These are phyloP conservation scores for Syzygium aromaticum DNA, from an alignment of 345 rosid species.

Conservation along the genomic window DNA sequence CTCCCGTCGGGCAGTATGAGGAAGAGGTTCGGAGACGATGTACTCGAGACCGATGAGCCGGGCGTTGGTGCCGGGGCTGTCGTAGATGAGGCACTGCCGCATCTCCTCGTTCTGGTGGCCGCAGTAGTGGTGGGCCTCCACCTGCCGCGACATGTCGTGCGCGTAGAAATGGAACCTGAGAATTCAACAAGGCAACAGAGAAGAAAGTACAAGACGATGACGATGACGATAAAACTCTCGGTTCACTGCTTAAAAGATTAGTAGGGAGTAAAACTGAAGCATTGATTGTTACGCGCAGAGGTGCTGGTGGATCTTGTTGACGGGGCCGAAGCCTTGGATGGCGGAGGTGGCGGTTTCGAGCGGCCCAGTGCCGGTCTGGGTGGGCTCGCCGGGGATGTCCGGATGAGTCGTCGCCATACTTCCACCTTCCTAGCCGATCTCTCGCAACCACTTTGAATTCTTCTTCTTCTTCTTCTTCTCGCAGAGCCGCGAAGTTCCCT, in stretches of 20 bases:
- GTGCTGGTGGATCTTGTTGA: constrained; percentile 70
- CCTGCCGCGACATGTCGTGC: constrained; percentile 73
- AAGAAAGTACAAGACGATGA: background rate
- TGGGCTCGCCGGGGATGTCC: constrained; percentile 55
- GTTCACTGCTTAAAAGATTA: background rate
- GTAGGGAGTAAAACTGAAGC: background rate
- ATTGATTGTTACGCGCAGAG: constrained; percentile 60
- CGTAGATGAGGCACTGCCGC: constrained; percentile 78
- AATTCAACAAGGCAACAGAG: background rate
- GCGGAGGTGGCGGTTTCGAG: constrained; percentile 60
- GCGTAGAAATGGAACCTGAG: constrained; percentile 61
- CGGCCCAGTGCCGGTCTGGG: constrained; percentile 32
- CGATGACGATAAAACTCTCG: background rate
- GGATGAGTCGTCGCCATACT: constrained; percentile 24
- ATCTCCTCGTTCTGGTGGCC: constrained; percentile 72
- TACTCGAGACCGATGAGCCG: constrained; percentile 72
- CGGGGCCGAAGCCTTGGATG: constrained; percentile 49
- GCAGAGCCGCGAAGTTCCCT: background rate
- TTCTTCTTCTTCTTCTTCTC: background rate
- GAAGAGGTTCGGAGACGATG: constrained; percentile 53
- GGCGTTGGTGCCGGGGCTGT: constrained; percentile 36
- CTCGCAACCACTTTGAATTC: background rate
- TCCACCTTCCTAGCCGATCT: background rate
- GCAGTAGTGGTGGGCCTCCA: constrained; percentile 77
- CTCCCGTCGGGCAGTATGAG: constrained; percentile 54